phyloP scores from a whole-genome alignment of 2,329 filamentous ascomycete genomes.

The Raffaelea arxii region DNA sequence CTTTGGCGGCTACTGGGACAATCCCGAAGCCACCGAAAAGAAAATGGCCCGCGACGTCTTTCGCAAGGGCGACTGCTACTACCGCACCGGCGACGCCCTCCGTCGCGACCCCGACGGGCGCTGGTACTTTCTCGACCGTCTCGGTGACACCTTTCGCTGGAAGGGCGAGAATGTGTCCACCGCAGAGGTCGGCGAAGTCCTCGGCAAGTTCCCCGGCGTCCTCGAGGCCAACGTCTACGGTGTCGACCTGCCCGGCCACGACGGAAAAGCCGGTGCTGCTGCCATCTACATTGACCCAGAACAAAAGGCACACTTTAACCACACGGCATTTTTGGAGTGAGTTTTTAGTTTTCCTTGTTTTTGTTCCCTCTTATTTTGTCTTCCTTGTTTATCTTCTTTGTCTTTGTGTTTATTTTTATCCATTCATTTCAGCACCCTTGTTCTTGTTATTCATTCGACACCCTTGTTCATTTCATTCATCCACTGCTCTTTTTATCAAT shows the following conservation, averaged over 20 bases:
- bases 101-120: conserved; percentile 51
- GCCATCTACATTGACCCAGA: conserved; percentile 12
- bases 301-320: conserved; percentile 39
- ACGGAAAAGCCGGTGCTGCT: conserved; percentile 72
- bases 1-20: conserved; percentile 63
- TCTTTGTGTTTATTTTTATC: background rate
- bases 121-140: conserved; percentile 59
- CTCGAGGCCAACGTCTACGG: conserved; percentile 82
- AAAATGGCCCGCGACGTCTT: conserved; percentile 59
- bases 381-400: background rate
- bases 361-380: background rate
- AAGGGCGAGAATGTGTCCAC: conserved; percentile 80
- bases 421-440: no score
- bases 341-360: conserved; percentile 9
- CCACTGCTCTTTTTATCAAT: no score
- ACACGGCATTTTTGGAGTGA: conserved; percentile 44
- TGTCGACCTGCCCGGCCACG: conserved; percentile 67
- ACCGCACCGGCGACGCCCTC: conserved; percentile 58
- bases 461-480: no score
- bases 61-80: conserved; percentile 57
- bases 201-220: conserved; percentile 57
- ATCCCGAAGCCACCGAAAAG: conserved; percentile 55
- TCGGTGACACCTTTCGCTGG: conserved; percentile 70
- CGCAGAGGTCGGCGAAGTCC: conserved; percentile 64
- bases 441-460: no score